Base-by-base conservation (phyloP, 441 rosid species). In the Adansonia madagascariensis region DNA sequence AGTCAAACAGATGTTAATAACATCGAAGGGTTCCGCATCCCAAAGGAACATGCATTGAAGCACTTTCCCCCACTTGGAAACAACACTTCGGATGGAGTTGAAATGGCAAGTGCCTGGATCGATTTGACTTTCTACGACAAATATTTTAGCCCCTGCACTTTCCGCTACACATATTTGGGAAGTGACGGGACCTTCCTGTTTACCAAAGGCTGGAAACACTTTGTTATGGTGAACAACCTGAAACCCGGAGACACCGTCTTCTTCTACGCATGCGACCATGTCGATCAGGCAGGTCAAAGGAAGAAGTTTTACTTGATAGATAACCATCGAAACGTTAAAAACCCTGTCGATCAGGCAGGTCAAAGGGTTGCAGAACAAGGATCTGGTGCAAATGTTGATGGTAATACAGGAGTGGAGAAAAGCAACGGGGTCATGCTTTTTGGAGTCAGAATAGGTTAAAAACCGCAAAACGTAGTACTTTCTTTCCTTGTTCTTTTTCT, bases 141-240 rank as follows among this genome's bases (percentile, higher is more conserved):
- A 4, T 69, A 69, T 22, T 18, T 11, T n/a, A 27, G 77, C 66
- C 52, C 83, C 6, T 83, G 86, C 85, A 82, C 46, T 67, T 82
- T 83, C 35, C 74, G 79, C 43, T 81, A 78, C 59, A 77, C 82
- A 3, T 85, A 83, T 49, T 70, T 83, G 81, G 77, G 56, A 18
- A 83, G 83, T 9, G 78, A 75, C 3, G 72, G 53, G 41, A 78
- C 79, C 12, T 83, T 67, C 57, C 71, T 76, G 73, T 74, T 84
- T 3, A 72, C 80, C 8, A 77, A 41, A 61, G 85, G 84, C 10
- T 84, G 80, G 85, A 77, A 80, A 41, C 79, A 75, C 20, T 80
- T 84, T 14, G 76, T 77, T 7, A 63, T 10, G 70, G 75, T 65
- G 84, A 81, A 84, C 14, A 55, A 64, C 70, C 39, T 82, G 84